A percentile compares a stretch with the other conserved stretches of the same genome.
phyloP scores from a whole-genome alignment of 2,329 filamentous ascomycete genomes.

The Hypomyces rosellus region DNA sequence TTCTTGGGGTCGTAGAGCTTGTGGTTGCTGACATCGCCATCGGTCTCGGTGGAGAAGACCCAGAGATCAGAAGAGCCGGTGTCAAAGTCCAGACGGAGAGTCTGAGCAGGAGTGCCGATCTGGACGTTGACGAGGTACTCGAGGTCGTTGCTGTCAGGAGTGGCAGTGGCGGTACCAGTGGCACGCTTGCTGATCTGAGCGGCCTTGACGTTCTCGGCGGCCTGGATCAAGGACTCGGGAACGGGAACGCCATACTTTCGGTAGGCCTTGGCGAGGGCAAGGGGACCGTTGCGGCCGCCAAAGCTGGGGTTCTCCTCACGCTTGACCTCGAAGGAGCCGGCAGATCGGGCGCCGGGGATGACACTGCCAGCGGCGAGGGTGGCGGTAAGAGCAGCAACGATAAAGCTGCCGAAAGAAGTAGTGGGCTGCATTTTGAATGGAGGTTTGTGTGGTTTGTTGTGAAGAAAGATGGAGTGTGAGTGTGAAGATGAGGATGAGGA shows the following conservation, averaged over 20 bases:
- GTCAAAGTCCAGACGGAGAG: constrained; percentile 15
- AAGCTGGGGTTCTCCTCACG: constrained; percentile 5
- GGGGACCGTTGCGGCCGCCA: constrained; percentile 10
- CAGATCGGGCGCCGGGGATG: constrained; percentile 1
- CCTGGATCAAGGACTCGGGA: constrained; percentile 6
- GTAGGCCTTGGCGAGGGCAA: constrained; percentile 13
- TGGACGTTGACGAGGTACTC: constrained; percentile 14
- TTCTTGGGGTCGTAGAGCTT: constrained; percentile 31
- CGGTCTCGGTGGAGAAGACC: constrained; percentile 38
- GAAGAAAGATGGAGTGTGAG: neutral
- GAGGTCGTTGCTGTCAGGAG: constrained; percentile 9
- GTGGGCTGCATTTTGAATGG: constrained; percentile 7
- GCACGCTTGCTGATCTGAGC: constrained; percentile 1
- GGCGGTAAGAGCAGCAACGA: constrained; percentile 9
- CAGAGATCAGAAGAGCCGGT: constrained; percentile 23
- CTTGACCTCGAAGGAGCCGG: constrained; percentile 7
- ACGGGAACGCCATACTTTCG: constrained; percentile 12
- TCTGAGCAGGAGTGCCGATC: constrained; percentile 17
- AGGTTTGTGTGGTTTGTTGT: neutral
- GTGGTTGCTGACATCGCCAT: constrained; percentile 32
- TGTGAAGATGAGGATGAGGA: neutral
- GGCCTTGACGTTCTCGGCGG: constrained; percentile 5
- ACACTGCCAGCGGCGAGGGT: constrained; percentile 8
- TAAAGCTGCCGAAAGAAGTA: constrained; percentile 6
- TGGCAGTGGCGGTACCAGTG: constrained; percentile 6